phyloP scores from a whole-genome alignment of 2,329 filamentous ascomycete genomes.

The Daldinia eschscholtzii region DNA sequence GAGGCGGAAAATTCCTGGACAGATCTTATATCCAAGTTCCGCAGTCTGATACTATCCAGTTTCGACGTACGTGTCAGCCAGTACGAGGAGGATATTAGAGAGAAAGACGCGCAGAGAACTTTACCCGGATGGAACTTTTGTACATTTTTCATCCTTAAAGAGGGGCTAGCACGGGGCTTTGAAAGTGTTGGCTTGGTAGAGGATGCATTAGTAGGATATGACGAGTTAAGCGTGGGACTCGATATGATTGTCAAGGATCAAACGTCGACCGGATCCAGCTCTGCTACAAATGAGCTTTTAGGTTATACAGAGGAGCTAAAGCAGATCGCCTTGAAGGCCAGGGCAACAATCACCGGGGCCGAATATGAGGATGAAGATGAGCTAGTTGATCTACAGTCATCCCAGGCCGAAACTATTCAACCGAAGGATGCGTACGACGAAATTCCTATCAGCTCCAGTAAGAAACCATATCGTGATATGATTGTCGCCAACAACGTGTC shows the following conservation, averaged over 20 bases:
- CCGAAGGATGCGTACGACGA: conserved; percentile 62
- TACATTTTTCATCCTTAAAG: conserved; percentile 98
- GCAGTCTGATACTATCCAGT: conserved; percentile 85
- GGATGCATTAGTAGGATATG: conserved; percentile 93
- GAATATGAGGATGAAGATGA: conserved; percentile 55
- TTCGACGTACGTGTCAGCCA: conserved; percentile 93
- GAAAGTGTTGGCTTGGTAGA: conserved; percentile 97
- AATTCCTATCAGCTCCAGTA: conserved; percentile 71
- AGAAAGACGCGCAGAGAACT: conserved; percentile 87
- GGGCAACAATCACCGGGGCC: conserved; percentile 58
- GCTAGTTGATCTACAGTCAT: conserved; percentile 64
- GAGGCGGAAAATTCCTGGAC: conserved; percentile 87
- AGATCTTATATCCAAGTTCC: conserved; percentile 87
- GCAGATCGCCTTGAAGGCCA: conserved; percentile 66
- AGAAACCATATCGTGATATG: conserved; percentile 89
- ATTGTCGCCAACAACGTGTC: conserved; percentile 97
- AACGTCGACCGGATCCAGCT: conserved; percentile 68
- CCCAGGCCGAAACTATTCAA: conserved; percentile 47
- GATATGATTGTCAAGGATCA: conserved; percentile 86
- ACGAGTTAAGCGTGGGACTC: conserved; percentile 89
- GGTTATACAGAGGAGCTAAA: conserved; percentile 80
- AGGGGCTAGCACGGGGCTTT: conserved; percentile 91
- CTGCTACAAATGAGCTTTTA: conserved; percentile 79
- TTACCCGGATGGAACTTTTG: conserved; percentile 99
- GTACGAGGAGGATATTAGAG: conserved; percentile 97